Evolutionary conservation across 441 rosid genomes (phyloP).

Genomic region (Eruca vesicaria): DNA sequence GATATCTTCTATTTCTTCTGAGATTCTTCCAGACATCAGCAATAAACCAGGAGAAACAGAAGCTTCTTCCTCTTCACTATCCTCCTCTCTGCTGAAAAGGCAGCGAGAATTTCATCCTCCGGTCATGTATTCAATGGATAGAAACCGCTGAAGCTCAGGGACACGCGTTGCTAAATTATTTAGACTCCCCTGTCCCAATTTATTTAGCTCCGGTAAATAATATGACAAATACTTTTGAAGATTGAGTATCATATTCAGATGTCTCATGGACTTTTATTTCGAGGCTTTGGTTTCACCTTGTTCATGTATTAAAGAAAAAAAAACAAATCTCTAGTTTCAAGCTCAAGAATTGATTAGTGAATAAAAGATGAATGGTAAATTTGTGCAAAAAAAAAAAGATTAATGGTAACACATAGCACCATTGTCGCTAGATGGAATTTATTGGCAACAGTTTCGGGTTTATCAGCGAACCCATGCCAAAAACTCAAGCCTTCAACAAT

Average conservation of each 20-base stretch:
- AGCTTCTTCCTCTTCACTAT: too few species aligned
- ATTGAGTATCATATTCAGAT: conserved; percentile 48
- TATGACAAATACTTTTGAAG: conserved; percentile 57
- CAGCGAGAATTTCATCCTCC: too few species aligned
- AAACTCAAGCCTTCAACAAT: not conserved
- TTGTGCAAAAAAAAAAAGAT: conserved; percentile 2
- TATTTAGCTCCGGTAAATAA: not conserved
- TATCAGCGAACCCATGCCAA: not conserved
- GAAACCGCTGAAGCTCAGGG: too few species aligned
- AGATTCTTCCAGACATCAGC: too few species aligned
- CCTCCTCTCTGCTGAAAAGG: too few species aligned
- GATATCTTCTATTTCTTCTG: too few species aligned
- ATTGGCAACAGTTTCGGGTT: not conserved
- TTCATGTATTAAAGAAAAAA: conserved; percentile 52
- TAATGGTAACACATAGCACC: not conserved
- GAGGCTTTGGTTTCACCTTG: conserved; percentile 41
- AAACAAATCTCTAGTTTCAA: not conserved
- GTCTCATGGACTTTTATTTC: conserved; percentile 25
- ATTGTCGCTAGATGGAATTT: not conserved
- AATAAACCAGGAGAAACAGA: too few species aligned
- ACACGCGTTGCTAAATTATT: too few species aligned
- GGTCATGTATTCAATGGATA: too few species aligned
- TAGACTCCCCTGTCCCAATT: too few species aligned
- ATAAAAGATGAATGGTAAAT: not conserved
- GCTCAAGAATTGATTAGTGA: conserved; percentile 23